These are phyloP conservation scores for Calonectria henricotiae DNA, from an alignment of 2,329 filamentous ascomycete genomes.

Conservation along the genomic window DNA sequence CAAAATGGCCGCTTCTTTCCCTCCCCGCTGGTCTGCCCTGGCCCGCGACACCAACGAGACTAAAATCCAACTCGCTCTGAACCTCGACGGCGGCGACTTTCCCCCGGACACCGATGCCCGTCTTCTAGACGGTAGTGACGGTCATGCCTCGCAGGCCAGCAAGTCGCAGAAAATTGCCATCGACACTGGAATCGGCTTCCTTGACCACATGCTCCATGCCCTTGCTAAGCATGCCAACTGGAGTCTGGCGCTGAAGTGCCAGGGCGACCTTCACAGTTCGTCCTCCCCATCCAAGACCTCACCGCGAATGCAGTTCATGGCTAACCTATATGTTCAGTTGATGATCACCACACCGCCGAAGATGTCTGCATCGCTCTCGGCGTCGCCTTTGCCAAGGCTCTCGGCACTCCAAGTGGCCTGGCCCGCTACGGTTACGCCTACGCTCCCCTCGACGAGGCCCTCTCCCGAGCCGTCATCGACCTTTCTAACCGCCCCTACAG, in stretches of 20 bases:
- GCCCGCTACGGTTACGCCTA: slow-evolving; percentile 94
- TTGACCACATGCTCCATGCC: slow-evolving; percentile 99
- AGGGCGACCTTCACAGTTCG: slow-evolving; percentile 92
- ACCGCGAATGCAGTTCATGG: not conserved
- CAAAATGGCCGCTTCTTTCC: slow-evolving; percentile 51
- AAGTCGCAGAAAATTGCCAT: slow-evolving; percentile 89
- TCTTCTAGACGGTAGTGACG: slow-evolving; percentile 68
- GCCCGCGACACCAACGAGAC: slow-evolving; percentile 98
- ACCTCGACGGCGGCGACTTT: slow-evolving; percentile 90
- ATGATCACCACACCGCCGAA: slow-evolving; percentile 98
- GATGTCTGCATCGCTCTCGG: slow-evolving; percentile 95
- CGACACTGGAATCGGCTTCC: slow-evolving; percentile 95
- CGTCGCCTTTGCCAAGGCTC: slow-evolving; percentile 84
- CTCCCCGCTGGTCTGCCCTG: slow-evolving; percentile 80
- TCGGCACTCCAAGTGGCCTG: slow-evolving; percentile 85
- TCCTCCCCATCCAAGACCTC: slow-evolving; percentile 44
- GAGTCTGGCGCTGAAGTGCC: slow-evolving; percentile 87
- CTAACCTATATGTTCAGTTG: slow-evolving; percentile 72
- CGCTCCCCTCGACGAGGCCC: slow-evolving; percentile 93
- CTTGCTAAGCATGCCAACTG: slow-evolving; percentile 96
- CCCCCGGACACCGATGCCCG: slow-evolving; percentile 75
- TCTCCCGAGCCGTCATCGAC: slow-evolving; percentile 94
- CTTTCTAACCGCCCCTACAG: slow-evolving; percentile 92
- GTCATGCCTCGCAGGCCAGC: slow-evolving; percentile 88
- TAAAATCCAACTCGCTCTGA: slow-evolving; percentile 93